These are phyloP conservation scores for Yamadazyma laniorum DNA, from an alignment of 805 yeast genomes.

Conservation along the genomic window DNA sequence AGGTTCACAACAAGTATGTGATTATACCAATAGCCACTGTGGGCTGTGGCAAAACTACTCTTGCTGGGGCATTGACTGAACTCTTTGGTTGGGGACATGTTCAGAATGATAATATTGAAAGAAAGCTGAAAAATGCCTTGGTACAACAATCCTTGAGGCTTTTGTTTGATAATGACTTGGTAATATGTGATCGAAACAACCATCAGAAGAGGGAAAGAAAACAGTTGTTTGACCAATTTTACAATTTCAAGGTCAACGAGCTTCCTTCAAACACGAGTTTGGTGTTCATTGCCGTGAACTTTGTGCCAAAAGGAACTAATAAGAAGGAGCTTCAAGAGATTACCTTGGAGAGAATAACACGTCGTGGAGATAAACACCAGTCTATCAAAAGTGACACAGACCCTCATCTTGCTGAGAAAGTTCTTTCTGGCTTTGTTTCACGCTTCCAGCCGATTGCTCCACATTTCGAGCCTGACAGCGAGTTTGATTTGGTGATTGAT, in stretches of 20 bases:
- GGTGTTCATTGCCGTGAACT: slow-evolving; percentile 67
- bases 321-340: slow-evolving; percentile 42
- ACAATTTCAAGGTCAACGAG: slow-evolving; percentile 40
- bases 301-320: slow-evolving; percentile 35
- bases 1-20: slow-evolving; percentile 47
- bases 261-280: slow-evolving; percentile 40
- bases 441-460: slow-evolving; percentile 63
- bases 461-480: slow-evolving; percentile 53
- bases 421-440: slow-evolving; percentile 72
- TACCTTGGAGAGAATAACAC: slow-evolving; percentile 57
- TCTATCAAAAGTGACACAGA: slow-evolving; percentile 61
- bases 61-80: slow-evolving; percentile 55
- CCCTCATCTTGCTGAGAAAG: slow-evolving; percentile 48
- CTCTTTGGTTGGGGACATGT: slow-evolving; percentile 66
- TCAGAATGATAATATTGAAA: slow-evolving; percentile 74
- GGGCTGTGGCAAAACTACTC: slow-evolving; percentile 94
- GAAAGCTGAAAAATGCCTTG: slow-evolving; percentile 47
- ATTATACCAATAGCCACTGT: slow-evolving; percentile 84
- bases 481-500: slow-evolving; percentile 65
- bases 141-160: slow-evolving; percentile 44
- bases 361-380: slow-evolving; percentile 87
- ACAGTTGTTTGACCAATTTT: slow-evolving; percentile 57
- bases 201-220: slow-evolving; percentile 68
- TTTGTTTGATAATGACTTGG: slow-evolving; percentile 41
- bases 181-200: slow-evolving; percentile 81